Evolutionary conservation across 2,329 filamentous ascomycete genomes (phyloP).

Genomic region (Fusarium xylarioides): DNA sequence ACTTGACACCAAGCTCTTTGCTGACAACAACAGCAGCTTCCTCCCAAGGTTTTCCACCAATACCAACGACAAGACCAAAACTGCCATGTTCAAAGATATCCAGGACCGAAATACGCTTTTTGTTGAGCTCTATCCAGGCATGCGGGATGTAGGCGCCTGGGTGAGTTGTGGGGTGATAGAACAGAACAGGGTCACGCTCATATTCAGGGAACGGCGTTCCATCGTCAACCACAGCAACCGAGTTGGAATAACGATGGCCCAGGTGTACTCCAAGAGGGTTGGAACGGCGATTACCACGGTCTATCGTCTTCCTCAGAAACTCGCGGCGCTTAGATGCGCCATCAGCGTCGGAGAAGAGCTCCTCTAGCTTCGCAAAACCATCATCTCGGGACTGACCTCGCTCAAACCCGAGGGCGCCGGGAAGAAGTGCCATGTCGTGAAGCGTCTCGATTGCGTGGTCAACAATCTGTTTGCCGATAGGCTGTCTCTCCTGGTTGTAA

Average conservation of each 20-base stretch:
- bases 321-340: constrained; percentile 17
- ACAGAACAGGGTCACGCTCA: constrained; percentile 51
- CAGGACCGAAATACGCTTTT: constrained; percentile 61
- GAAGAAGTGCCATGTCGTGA: constrained; percentile 59
- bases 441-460: constrained; percentile 66
- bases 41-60: constrained; percentile 66
- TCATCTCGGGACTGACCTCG: constrained; percentile 17
- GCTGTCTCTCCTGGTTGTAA: constrained; percentile 58
- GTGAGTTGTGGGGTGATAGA: constrained; percentile 61
- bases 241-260: constrained; percentile 17
- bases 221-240: constrained; percentile 49
- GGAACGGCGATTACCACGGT: constrained; percentile 10
- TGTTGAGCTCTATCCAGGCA: constrained; percentile 65
- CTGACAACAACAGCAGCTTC: constrained; percentile 54
- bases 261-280: constrained; percentile 21
- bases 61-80: constrained; percentile 62
- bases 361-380: constrained; percentile 16
- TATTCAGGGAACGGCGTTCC: constrained; percentile 14
- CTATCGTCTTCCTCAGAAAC: neutral
- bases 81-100: constrained; percentile 66
- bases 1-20: constrained; percentile 53
- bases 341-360: constrained; percentile 20
- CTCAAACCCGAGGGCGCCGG: constrained; percentile 55
- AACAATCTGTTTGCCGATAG: constrained; percentile 58
- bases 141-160: constrained; percentile 69